phyloP scores from a whole-genome alignment of 495 filamentous ascomycete species.

The Filosporella fistucella region DNA sequence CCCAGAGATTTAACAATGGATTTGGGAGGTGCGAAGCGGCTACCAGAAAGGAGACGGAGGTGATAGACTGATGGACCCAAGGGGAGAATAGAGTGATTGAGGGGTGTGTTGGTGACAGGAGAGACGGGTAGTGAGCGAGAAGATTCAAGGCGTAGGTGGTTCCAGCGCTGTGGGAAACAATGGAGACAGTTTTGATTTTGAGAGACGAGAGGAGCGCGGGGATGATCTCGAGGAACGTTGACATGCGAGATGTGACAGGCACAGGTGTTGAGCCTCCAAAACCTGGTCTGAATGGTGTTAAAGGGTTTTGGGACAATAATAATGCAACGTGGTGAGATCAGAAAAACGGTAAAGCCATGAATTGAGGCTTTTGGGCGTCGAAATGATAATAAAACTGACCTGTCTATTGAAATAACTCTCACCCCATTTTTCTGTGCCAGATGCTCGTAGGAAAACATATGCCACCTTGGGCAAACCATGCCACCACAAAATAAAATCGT shows the following conservation, averaged over 20 bases:
- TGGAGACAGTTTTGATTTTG: conserved; percentile 32
- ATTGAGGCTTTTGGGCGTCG: background rate
- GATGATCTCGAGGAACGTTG: conserved; percentile 37
- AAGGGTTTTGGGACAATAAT: background rate
- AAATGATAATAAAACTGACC: conserved; percentile 8
- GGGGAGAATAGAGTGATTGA: conserved; percentile 37
- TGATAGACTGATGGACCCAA: conserved; percentile 41
- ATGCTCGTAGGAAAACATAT: background rate
- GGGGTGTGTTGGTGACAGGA: conserved; percentile 32
- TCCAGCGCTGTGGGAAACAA: conserved; percentile 41
- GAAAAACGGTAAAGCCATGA: background rate
- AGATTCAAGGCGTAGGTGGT: conserved; percentile 44
- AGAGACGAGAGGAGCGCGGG: conserved; percentile 37
- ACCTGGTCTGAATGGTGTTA: conserved; percentile 25
- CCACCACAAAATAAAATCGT: conserved; percentile 19
- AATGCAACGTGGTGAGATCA: background rate
- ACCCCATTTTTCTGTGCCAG: conserved; percentile 17
- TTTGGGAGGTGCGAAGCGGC: conserved; percentile 20
- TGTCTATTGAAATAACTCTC: conserved; percentile 16
- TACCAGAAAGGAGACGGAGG: conserved; percentile 23
- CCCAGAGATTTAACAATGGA: conserved; percentile 27
- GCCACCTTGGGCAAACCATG: conserved; percentile 18
- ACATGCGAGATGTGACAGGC: conserved; percentile 30
- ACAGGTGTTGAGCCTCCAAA: conserved; percentile 42
- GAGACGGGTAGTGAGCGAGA: conserved; percentile 29